A percentile compares a stretch with the other conserved stretches of the same genome.
Evolutionary conservation across 441 rosid species (phyloP).

Genomic region (Pelargonium citronellum): DNA sequence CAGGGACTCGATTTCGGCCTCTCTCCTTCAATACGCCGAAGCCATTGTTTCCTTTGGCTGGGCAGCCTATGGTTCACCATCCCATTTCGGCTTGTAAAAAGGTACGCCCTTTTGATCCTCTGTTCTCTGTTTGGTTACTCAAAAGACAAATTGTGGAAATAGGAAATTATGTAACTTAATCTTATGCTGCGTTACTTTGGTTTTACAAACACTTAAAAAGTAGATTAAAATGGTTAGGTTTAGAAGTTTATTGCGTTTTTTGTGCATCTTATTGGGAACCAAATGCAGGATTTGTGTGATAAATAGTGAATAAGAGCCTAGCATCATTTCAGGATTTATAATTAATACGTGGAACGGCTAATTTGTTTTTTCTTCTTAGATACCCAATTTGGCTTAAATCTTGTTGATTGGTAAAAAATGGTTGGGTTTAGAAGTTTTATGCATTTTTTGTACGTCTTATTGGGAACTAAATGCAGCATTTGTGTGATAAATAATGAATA

Average conservation of each 20-base stretch:
- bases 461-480: too few relatives aligned
- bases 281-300: not conserved
- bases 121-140: not conserved
- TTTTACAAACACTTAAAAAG: not conserved
- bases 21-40: conserved; percentile 71
- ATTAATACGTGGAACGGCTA: not conserved
- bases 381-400: conserved; percentile 65
- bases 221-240: not conserved
- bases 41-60: conserved; percentile 81
- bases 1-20: conserved; percentile 85
- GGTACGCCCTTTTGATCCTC: conserved; percentile 33
- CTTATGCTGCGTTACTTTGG: not conserved
- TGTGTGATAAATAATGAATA: not conserved
- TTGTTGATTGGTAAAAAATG: conserved; percentile 47
- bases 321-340: not conserved
- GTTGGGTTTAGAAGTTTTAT: too few relatives aligned
- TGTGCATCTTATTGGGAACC: too few relatives aligned
- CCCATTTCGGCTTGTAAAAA: conserved; percentile 88
- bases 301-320: not conserved
- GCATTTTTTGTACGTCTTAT: too few relatives aligned
- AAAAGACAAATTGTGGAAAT: not conserved
- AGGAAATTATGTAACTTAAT: too few relatives aligned
- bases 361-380: conserved; percentile 30
- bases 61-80: conserved; percentile 95
- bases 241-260: not conserved